Conservation (phyloP, 139 green algal species). For the Chlamydomonas sp. region DNA sequence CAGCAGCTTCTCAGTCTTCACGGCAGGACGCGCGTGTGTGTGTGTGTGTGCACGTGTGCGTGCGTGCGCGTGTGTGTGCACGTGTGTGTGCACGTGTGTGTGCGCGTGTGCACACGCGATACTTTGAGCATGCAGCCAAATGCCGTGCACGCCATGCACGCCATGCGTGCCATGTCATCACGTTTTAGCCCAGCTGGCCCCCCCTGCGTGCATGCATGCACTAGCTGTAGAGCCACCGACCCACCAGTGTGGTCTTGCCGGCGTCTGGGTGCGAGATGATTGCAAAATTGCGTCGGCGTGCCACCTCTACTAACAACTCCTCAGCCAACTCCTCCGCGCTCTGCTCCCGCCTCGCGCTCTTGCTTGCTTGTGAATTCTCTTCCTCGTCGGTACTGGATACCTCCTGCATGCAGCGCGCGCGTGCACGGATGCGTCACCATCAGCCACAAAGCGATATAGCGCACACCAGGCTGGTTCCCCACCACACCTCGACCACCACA, state of each 20-base stretch:
- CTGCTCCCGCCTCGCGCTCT: too few species aligned
- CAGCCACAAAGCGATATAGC: too few species aligned
- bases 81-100: background rate
- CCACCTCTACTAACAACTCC: conserved; percentile 43
- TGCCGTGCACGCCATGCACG: conserved; percentile 13
- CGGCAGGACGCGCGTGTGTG: background rate
- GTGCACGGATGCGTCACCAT: too few species aligned
- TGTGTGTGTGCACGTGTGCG: background rate
- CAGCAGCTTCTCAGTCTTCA: conserved; percentile 69
- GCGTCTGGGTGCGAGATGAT: conserved; percentile 39
- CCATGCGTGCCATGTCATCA: background rate
- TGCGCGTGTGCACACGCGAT: background rate
- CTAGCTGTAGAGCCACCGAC: too few species aligned
- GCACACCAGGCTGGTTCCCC: too few species aligned
- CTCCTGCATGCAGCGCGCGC: too few species aligned
- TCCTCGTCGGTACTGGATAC: too few species aligned
- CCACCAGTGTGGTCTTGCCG: conserved; percentile 31
- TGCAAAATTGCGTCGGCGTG: conserved; percentile 59
- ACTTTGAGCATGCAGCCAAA: background rate
- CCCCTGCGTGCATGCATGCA: conserved; percentile 13
- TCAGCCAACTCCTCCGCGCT: conserved; percentile 24
- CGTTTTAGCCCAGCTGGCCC: background rate
- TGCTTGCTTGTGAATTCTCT: too few species aligned
- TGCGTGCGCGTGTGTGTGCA: background rate
- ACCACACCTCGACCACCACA: too few species aligned